Conservation (phyloP, 805 yeast genomes). For the Pichia cephalocereana region DNA sequence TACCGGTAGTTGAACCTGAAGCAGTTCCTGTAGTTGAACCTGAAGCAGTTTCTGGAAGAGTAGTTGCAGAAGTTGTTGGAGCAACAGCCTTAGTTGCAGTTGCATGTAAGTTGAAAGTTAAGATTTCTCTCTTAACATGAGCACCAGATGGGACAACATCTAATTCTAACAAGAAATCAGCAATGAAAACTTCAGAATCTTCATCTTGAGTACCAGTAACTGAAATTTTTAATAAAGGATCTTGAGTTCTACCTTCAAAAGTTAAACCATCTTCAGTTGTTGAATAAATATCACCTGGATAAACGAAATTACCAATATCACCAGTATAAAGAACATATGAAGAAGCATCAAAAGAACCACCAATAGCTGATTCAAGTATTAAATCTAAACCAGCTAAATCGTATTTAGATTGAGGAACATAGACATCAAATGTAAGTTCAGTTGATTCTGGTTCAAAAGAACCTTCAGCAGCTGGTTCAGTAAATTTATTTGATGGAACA, state of each 20-base stretch:
- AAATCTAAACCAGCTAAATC: conserved; percentile 7
- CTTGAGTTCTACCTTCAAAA: conserved; percentile 11
- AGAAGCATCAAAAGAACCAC: not conserved
- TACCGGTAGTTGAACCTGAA: too few species aligned
- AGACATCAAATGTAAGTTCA: conserved; percentile 7
- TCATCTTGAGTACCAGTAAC: conserved; percentile 3
- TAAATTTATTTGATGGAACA: conserved; percentile 9
- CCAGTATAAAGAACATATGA: conserved; percentile 7
- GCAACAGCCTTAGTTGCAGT: too few species aligned
- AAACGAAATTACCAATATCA: conserved; percentile 7
- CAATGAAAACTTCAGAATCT: conserved; percentile 2
- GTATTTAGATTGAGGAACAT: conserved; percentile 10
- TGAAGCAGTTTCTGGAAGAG: not conserved
- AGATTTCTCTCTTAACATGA: conserved; percentile 12
- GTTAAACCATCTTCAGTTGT: not conserved
- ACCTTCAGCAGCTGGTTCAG: conserved; percentile 8
- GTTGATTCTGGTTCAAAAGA: conserved; percentile 3
- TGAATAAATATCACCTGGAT: conserved; percentile 4
- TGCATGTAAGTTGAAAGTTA: conserved; percentile 9
- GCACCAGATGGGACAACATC: conserved; percentile 6
- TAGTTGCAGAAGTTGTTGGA: too few species aligned
- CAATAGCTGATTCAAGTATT: not conserved
- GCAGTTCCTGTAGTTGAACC: too few species aligned
- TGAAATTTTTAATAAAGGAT: conserved; percentile 9
- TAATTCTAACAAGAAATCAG: conserved; percentile 1